phyloP scores from a whole-genome alignment of 2,329 filamentous ascomycete species.

The Shiraia sp. region DNA sequence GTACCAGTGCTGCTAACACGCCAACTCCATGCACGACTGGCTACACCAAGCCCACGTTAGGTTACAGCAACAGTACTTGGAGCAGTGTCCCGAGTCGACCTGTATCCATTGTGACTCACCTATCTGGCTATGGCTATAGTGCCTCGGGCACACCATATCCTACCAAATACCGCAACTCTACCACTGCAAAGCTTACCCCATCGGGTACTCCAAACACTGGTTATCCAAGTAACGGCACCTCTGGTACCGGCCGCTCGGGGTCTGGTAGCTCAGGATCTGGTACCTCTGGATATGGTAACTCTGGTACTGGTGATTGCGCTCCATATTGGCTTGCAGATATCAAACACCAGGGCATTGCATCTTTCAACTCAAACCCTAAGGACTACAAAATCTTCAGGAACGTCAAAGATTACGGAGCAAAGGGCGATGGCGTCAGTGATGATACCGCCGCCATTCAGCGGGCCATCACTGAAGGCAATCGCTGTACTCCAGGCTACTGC shows the following conservation, averaged over 20 bases:
- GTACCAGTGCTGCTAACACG: not conserved
- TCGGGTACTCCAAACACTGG: slow-evolving; percentile 7
- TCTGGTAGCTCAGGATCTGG: too few species aligned
- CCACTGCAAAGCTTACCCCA: slow-evolving; percentile 15
- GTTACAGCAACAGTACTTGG: not conserved
- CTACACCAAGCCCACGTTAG: not conserved
- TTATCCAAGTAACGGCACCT: too few species aligned
- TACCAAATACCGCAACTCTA: slow-evolving; percentile 6
- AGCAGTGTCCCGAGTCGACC: not conserved
- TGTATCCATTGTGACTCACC: not conserved
- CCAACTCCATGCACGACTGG: not conserved
- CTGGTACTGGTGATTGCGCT: slow-evolving; percentile 18
- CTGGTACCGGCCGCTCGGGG: too few species aligned
- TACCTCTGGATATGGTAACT: too few species aligned
- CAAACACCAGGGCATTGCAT: slow-evolving; percentile 46
- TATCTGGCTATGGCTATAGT: slow-evolving; percentile 11
- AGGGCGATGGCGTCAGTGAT: slow-evolving; percentile 39
- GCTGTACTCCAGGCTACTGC: slow-evolving; percentile 49
- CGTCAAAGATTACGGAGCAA: slow-evolving; percentile 49
- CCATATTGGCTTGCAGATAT: slow-evolving; percentile 49
- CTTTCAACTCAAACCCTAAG: slow-evolving; percentile 44
- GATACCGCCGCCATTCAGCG: slow-evolving; percentile 59
- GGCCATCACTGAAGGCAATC: slow-evolving; percentile 46
- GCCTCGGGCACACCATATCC: slow-evolving; percentile 12
- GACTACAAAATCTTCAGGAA: slow-evolving; percentile 49